Evolutionary conservation across 306 rosid genomes (phyloP), one percentile per base, ranked within the genome.

Genomic region (Pachyrhizus erosus): DNA sequence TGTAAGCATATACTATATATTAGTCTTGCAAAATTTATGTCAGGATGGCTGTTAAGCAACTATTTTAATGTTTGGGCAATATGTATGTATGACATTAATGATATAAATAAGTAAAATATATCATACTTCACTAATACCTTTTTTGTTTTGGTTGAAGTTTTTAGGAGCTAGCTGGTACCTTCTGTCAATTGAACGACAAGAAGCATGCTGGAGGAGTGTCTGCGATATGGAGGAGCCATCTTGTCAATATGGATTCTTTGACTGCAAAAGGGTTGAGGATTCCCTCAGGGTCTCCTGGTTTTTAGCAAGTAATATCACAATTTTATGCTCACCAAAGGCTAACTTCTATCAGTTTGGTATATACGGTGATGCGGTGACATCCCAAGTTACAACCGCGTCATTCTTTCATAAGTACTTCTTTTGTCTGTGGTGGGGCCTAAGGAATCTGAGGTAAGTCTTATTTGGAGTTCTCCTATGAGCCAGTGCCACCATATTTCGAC

Each of bases 91-190:
- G 24, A 4, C 29, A 60, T 72, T 45, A 72, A 31, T 58, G 52
- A 72, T 45, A 12, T 21, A 60, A 69, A 54, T 4, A 26, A 69
- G 26, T 27, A 45, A 72, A 60, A 72, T 9, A 17, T 21, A 21
- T n/a, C 24, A 15, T 51, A 68, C 42, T 49, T 43, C 46, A 20
- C 77, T 84, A 60, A 54, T 55, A 24, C 42, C 33, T 46, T 52
- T 1, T 64, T 1, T 64, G 9, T 54, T 45, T 71, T 75, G 55
- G 31, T 43, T 70, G 61, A 75, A 92, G 99, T 88, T 91, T 92
- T 83, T 93, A 88, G 99, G 97, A 78, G 94, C 99, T 85, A 91
- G 93, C 74, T 96, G 98, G 97, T 96, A 96, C 85, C 94, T 93
- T 81, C 89, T 93, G 70, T 89, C 97, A 8, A 74, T 92, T 5